Evolutionary conservation across 805 yeast species (phyloP), one percentile per base, ranked within the genome.

Genomic region (Pichia pseudocactophila): DNA sequence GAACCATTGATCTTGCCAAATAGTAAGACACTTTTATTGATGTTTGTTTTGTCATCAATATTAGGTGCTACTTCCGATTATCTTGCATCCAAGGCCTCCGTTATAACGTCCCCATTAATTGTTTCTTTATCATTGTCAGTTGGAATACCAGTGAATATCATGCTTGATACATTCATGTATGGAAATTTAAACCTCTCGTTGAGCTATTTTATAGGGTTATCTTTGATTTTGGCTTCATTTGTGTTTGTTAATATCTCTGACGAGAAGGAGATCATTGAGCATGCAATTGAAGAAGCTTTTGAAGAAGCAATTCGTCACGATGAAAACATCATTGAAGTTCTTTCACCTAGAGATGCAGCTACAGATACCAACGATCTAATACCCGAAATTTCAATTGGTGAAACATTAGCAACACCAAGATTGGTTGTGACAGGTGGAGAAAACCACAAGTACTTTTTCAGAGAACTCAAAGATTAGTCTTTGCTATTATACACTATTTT

Each of bases 101-200:
- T 74, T 17, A 59, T 73, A 32, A 74, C 79, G 1, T 71, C 77
- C 37, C 80, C 80, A 1, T 62, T 74, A 43, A 66, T 73, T 13
- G 68, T 76, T 2, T 64, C 78, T 3, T 58, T 74, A 31, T 71
- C 78, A 3, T 55, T 74, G 30, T 71, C 79, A 1, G 64, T 75
- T 0, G 69, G 73, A 0, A 72, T 74, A 30, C 80, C 80, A 3
- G 61, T 74, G 19, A 70, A 73, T 25, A 70, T 74, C 50, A 62
- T 70, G 41, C 62, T 71, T 38, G 80, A 74, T 50, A 60, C 66
- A 1, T 37, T 59, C 4, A 56, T 62, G 39, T 71, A 66, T 47
- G 48, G 69, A 13, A 52, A 64, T 8, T 44, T 47, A 6, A 56
- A 51, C 31, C 51, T 65, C 1, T 56, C 64, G 1, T 48, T 58